phyloP scores from a whole-genome alignment of 73 alveolate genomes.

The Tetrahymena borealis region DNA sequence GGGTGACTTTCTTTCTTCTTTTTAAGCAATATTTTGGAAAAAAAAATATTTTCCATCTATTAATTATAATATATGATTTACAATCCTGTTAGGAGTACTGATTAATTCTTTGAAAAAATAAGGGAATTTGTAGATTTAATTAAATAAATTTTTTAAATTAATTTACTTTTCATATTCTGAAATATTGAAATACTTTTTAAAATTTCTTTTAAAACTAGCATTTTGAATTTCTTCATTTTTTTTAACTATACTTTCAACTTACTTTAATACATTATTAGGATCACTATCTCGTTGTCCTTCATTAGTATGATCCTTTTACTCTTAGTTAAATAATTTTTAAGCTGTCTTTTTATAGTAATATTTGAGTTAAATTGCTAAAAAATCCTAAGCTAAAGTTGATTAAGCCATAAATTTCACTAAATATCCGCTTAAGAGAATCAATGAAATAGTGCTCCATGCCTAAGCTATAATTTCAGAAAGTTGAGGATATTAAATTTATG shows the following conservation, averaged over 20 bases:
- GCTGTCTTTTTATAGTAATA: not conserved
- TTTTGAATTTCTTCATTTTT: not conserved
- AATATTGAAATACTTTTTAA: not conserved
- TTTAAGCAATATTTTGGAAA: not conserved
- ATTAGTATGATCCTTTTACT: not conserved
- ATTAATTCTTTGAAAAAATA: no score
- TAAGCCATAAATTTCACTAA: not conserved
- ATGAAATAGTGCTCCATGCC: not conserved
- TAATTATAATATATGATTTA: not conserved
- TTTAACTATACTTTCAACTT: not conserved
- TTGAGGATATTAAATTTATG: not conserved
- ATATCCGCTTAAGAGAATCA: not conserved
- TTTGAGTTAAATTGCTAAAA: not conserved
- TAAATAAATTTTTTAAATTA: no score
- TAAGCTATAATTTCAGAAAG: not conserved
- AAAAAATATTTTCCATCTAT: not conserved
- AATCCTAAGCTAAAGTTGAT: not conserved
- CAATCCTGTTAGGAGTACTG: no score
- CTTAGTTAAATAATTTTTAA: not conserved
- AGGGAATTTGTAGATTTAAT: no score
- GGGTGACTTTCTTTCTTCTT: not conserved
- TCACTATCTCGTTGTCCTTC: no score
- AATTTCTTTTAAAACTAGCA: not conserved
- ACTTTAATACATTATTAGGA: not conserved
- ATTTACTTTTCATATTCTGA: not conserved